phyloP scores from a whole-genome alignment of 495 filamentous ascomycete species.

The Pyrenopolyporus hunteri region DNA sequence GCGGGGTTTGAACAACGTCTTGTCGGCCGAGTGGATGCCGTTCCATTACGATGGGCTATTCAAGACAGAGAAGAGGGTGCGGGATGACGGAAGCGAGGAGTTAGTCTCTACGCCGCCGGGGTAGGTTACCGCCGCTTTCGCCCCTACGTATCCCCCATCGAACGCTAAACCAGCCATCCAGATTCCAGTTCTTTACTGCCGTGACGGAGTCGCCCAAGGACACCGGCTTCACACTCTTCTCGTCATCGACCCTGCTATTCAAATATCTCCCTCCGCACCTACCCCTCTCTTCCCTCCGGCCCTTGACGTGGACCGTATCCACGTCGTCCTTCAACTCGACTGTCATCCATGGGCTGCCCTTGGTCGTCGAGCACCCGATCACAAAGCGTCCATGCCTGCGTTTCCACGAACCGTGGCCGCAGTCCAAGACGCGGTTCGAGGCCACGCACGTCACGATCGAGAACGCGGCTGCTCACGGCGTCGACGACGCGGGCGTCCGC shows the following conservation, averaged over 20 bases:
- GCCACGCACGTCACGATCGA: constrained; percentile 55
- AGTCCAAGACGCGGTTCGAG: constrained; percentile 55
- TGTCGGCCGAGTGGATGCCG: constrained; percentile 60
- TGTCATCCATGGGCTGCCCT: constrained; percentile 48
- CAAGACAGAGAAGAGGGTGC: constrained; percentile 50
- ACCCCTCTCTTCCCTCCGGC: constrained; percentile 46
- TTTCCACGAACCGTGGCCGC: constrained; percentile 62
- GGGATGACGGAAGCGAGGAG: constrained; percentile 41
- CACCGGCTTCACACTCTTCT: constrained; percentile 59
- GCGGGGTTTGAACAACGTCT: constrained; percentile 53
- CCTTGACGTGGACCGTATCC: constrained; percentile 51
- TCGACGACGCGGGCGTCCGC: constrained; percentile 20
- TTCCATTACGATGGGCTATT: constrained; percentile 64
- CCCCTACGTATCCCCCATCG: neutral
- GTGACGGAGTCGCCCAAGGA: constrained; percentile 54
- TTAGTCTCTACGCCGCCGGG: constrained; percentile 33
- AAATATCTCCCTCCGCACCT: constrained; percentile 53
- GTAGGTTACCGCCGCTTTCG: constrained; percentile 14
- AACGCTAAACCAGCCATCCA: constrained; percentile 9
- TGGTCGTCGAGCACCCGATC: constrained; percentile 57
- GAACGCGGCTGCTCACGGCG: constrained; percentile 33
- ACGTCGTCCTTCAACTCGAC: constrained; percentile 50
- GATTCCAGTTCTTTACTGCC: constrained; percentile 61
- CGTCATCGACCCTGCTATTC: constrained; percentile 57
- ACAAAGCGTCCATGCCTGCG: constrained; percentile 54